phyloP scores from a whole-genome alignment of 805 yeast species.

The Kockiozyma suomiensis region DNA sequence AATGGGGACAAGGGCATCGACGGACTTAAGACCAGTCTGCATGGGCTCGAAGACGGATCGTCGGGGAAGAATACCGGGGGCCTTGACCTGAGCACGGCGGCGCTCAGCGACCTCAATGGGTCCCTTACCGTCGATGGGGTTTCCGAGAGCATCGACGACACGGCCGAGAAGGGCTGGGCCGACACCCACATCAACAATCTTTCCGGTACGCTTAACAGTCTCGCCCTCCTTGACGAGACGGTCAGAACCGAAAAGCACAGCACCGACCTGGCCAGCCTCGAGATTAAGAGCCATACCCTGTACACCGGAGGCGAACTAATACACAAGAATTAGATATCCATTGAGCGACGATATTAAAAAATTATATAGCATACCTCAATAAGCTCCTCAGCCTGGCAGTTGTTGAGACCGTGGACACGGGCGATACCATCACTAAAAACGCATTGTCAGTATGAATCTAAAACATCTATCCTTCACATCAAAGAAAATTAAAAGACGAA shows the following conservation, averaged over 20 bases:
- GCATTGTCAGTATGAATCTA: not conserved
- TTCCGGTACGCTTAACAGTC: conserved; percentile 99
- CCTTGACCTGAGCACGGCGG: conserved; percentile 97
- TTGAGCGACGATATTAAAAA: not conserved
- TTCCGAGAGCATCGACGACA: conserved; percentile 99
- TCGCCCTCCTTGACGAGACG: conserved; percentile 98
- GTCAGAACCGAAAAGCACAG: conserved; percentile 99
- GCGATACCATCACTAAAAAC: conserved; percentile 97
- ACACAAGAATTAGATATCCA: not conserved
- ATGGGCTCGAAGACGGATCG: conserved; percentile 98
- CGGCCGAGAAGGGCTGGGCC: conserved; percentile 99
- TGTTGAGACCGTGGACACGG: conserved; percentile 99
- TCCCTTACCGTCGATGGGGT: conserved; percentile 99
- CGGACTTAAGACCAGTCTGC: conserved; percentile 99
- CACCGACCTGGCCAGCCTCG: conserved; percentile 99
- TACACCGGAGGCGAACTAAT: conserved; percentile 90
- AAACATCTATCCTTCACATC: not conserved
- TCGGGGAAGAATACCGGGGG: conserved; percentile 99
- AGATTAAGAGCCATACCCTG: conserved; percentile 99
- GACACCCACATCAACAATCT: conserved; percentile 98
- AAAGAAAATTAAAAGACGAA: not conserved
- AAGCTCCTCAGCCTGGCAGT: conserved; percentile 99
- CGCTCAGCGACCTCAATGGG: conserved; percentile 84
- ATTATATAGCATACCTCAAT: conserved; percentile 57
- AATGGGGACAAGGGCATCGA: conserved; percentile 97